phyloP scores from a whole-genome alignment of 257 asterid species.

The Lycium ferocissimum region DNA sequence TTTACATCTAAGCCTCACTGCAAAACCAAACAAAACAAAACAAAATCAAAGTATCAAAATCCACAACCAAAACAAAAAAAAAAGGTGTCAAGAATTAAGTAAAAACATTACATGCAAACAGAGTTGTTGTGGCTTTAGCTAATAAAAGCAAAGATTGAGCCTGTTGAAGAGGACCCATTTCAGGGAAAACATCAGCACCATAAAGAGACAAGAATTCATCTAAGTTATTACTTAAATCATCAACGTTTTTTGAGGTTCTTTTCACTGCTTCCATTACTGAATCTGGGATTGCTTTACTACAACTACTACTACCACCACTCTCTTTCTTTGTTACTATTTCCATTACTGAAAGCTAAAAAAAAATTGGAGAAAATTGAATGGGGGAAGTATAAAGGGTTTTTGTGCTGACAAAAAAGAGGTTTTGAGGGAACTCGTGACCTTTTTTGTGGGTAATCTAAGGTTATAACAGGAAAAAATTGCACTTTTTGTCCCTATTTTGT shows the following conservation, averaged over 20 bases:
- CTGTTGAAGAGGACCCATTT: constrained; percentile 81
- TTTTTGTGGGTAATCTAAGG: background rate
- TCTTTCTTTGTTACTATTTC: background rate
- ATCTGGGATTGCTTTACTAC: constrained; percentile 63
- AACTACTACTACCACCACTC: constrained; percentile 36
- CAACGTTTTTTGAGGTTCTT: constrained; percentile 71
- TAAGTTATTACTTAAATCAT: constrained; percentile 67
- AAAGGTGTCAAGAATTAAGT: background rate
- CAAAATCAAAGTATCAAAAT: background rate
- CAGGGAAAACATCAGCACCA: constrained; percentile 65
- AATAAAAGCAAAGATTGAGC: constrained; percentile 73
- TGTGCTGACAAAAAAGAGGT: background rate
- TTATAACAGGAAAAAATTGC: no score
- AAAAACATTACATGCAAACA: constrained; percentile 62
- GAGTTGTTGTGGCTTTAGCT: constrained; percentile 75
- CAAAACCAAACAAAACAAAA: background rate
- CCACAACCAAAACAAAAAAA: background rate
- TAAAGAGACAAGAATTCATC: constrained; percentile 66
- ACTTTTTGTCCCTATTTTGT: no score
- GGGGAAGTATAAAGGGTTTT: constrained; percentile 10
- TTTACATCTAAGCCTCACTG: constrained; percentile 94
- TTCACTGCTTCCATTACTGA: constrained; percentile 74
- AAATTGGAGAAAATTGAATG: background rate
- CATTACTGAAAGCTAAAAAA: background rate
- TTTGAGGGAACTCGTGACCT: background rate